phyloP scores from a whole-genome alignment of 2,329 filamentous ascomycete species.

The Microdochium bolleyi region DNA sequence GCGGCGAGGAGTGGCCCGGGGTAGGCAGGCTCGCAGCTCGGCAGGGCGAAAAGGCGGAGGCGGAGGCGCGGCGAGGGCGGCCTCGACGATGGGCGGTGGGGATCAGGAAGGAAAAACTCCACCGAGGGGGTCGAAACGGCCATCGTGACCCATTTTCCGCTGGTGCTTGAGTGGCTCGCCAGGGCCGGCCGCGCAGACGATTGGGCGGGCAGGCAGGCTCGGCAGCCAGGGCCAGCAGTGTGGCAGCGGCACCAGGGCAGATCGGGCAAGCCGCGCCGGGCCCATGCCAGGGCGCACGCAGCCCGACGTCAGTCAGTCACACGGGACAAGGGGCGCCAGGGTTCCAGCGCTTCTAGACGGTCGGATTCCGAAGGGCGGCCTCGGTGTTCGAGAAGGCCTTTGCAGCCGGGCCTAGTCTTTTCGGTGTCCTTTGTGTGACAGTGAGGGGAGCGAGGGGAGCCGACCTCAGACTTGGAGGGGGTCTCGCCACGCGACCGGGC shows the following conservation, averaged over 20 bases:
- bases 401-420: not conserved
- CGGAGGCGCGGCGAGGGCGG: not conserved
- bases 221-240: too few species aligned
- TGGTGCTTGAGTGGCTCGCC: too few species aligned
- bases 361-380: not conserved
- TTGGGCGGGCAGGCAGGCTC: not conserved
- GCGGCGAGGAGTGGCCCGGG: not conserved
- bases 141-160: not conserved
- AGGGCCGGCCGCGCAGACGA: not conserved
- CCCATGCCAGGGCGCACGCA: not conserved
- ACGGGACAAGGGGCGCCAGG: not conserved
- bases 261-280: too few species aligned
- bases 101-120: not conserved
- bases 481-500: too few species aligned
- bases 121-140: not conserved
- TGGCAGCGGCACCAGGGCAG: not conserved
- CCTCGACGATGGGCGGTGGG: not conserved
- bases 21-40: too few species aligned
- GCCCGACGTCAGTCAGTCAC: not conserved
- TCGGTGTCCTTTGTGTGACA: too few species aligned
- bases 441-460: not conserved
- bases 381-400: not conserved
- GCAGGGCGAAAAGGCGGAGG: not conserved
- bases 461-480: not conserved
- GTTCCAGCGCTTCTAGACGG: not conserved